Percentiles rank a stretch among this genome's conserved stretches.
These are phyloP conservation scores for Scutellaria baicalensis DNA, from an alignment of 257 asterid species.

Conservation along the genomic window DNA sequence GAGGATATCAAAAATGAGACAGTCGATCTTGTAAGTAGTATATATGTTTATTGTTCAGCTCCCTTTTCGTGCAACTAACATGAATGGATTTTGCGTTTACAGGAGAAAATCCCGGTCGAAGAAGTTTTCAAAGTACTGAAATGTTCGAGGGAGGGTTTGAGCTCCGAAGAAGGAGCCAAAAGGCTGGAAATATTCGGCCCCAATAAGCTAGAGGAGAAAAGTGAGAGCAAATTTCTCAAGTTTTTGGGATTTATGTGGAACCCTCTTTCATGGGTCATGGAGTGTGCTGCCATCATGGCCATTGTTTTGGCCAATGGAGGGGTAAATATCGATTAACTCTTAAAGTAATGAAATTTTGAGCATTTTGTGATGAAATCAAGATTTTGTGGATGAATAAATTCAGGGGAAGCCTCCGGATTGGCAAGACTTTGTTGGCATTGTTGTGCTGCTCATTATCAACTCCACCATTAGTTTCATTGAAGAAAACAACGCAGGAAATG, in stretches of 20 bases:
- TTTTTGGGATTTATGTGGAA: slow-evolving; percentile 53
- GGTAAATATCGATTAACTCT: slow-evolving; percentile 15
- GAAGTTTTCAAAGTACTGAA: slow-evolving; percentile 38
- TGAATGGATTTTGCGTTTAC: background rate
- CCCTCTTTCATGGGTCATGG: slow-evolving; percentile 58
- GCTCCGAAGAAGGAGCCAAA: slow-evolving; percentile 32
- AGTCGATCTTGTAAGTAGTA: slow-evolving; percentile 52
- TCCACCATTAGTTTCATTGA: slow-evolving; percentile 81
- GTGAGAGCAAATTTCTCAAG: slow-evolving; percentile 40
- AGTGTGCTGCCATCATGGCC: slow-evolving; percentile 47
- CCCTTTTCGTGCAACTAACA: background rate
- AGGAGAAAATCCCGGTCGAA: slow-evolving; percentile 38
- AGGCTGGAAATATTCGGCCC: slow-evolving; percentile 34
- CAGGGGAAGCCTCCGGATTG: slow-evolving; percentile 79
- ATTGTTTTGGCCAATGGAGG: slow-evolving; percentile 70
- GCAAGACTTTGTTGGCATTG: slow-evolving; percentile 75
- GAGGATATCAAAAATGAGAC: slow-evolving; percentile 59
- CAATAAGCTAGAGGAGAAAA: slow-evolving; percentile 47
- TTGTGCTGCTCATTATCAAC: slow-evolving; percentile 63
- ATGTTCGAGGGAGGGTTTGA: slow-evolving; percentile 40
- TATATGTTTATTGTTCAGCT: background rate
- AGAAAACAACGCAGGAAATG: slow-evolving; percentile 83
- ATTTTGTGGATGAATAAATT: background rate
- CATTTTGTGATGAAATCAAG: no score
- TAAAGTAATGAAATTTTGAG: no score